Base-by-base conservation (phyloP, 2,329 filamentous ascomycete genomes). In the Cytospora piceicola region DNA sequence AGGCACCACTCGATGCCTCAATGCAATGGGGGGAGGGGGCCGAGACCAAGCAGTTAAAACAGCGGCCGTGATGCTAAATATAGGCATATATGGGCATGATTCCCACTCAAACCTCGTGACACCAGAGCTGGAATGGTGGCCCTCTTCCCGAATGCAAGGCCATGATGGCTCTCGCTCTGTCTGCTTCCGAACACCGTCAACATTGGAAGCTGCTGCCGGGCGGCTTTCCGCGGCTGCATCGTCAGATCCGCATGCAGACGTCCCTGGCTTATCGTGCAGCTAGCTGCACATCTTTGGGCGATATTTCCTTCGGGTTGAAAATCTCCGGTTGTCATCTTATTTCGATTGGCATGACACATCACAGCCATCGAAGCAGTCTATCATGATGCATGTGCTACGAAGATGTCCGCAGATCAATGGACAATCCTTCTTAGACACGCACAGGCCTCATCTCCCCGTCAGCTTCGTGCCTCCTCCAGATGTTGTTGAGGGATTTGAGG, bases 401-500 rank as follows among this genome's bases (percentile, higher is more conserved):
- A 22, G 15, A 52, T 24, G 27, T 32, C 12, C 49, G 60, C 60
- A 32, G 49, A 22, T 20, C 11, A 27, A 30, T 52, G 24, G 58
- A 27, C 58, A 36, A 32, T 60, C 3, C 30, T 27, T 11, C 5
- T 49, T 36, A 42, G 39, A 20, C 46, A 49, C 4, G 46, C 39
- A n/a, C 51, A 49, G 14, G 42, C 24, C n/a, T 30, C 58, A 32
- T 60, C 15, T 51, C 42, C 17, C 34, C 46, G 17, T 52, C 29
- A 51, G 29, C 22, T 52, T 29, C 27, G n/a, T 52, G 22, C 42
- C 30, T n/a, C 52, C 22, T n/a, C 36, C 56, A 61, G 32, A 49
- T 56, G n/a, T 60, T 60, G 32, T 49, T 64, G 52, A 27, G 56
- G 15, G 11, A 52, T 32, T 17, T 46, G 30, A n/a, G 30, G 29